Conservation (phyloP, 2,329 filamentous ascomycete species). For the Pseudogymnoascus verrucosus region DNA sequence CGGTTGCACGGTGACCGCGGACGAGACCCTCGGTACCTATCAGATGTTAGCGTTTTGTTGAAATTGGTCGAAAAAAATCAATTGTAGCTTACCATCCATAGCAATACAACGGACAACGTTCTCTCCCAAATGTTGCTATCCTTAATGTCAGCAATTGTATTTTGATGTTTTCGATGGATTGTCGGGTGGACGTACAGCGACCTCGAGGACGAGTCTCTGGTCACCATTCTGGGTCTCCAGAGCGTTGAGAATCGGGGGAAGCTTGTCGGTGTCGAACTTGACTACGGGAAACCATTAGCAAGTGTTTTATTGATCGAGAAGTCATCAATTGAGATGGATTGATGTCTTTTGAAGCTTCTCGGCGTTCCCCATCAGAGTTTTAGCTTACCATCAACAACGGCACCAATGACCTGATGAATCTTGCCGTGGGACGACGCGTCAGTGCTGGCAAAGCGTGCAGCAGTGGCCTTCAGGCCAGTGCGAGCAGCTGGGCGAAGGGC, state of each 20-base stretch:
- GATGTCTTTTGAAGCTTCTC: constrained; percentile 5
- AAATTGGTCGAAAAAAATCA: constrained; percentile 9
- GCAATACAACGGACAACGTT: constrained; percentile 99
- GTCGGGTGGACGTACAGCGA: constrained; percentile 62
- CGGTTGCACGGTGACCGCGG: constrained; percentile 74
- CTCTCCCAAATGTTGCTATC: constrained; percentile 97
- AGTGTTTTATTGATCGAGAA: constrained; percentile 10
- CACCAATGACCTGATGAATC: constrained; percentile 87
- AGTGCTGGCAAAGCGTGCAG: constrained; percentile 45
- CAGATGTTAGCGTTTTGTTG: constrained; percentile 11
- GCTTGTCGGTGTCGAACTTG: constrained; percentile 91
- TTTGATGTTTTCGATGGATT: constrained; percentile 11
- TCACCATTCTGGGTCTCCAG: constrained; percentile 85
- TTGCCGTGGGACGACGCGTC: constrained; percentile 53
- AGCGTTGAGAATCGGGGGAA: constrained; percentile 96
- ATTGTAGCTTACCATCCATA: constrained; percentile 79
- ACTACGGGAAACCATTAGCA: constrained; percentile 49
- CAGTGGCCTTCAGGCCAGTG: constrained; percentile 48
- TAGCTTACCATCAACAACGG: constrained; percentile 89
- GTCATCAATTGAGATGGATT: background rate
- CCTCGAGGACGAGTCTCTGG: constrained; percentile 92
- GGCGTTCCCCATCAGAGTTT: constrained; percentile 27
- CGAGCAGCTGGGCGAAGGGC: constrained; percentile 49
- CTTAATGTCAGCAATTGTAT: constrained; percentile 30
- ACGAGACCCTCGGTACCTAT: constrained; percentile 98